Base-by-base conservation (phyloP, 2,329 filamentous ascomycete genomes). In the Penicillium sp. region DNA sequence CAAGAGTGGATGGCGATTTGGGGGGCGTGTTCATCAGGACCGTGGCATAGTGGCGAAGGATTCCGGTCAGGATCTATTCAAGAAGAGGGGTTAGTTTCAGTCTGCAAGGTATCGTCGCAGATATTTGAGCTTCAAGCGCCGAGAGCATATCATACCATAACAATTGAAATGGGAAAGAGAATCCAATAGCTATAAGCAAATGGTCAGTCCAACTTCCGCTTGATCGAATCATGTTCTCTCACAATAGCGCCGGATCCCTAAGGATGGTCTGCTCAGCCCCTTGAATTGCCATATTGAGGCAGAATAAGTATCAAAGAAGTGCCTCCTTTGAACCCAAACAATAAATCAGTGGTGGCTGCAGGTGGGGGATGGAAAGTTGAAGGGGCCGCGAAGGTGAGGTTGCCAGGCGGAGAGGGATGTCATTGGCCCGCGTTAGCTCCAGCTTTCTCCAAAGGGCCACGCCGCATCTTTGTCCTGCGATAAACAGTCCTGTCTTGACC, bases 171-270 rank as follows among this genome's bases (percentile, higher is more conserved):
- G 62, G 94, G 94, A 63, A 97, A 88, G 60, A 99, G 84, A 78
- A 99, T 99, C 94, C 94, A 99, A 83, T 97, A 97, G 80, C 94
- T 99, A 65, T 65, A 52, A 19, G 43, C 48, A 27, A 40, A 33
- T 54, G 19, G 56, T 67, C 50, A 68, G 67, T 52, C 46, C 29
- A 31, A 40, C 41, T 56, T 57, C 45, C 49, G 49, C 35, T 56
- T 29, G n/a, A 42, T 29, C 55, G 48, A 29, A 52, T 50, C 27
- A 29, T 33, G 47, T 31, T 37, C 27, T 64, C 90, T 73, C 81
- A 97, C 94, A 99, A 96, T 65, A 99, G 83, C 79, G 96, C 93
- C 72, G 94, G 93, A 89, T 99, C 95, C 85, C 94, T 80, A 81
- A 96, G 90, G 85, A 99, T 97, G 81, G 92, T 94, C 83, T 99